phyloP scores from a whole-genome alignment of 306 rosid genomes.

The Malus fusca region DNA sequence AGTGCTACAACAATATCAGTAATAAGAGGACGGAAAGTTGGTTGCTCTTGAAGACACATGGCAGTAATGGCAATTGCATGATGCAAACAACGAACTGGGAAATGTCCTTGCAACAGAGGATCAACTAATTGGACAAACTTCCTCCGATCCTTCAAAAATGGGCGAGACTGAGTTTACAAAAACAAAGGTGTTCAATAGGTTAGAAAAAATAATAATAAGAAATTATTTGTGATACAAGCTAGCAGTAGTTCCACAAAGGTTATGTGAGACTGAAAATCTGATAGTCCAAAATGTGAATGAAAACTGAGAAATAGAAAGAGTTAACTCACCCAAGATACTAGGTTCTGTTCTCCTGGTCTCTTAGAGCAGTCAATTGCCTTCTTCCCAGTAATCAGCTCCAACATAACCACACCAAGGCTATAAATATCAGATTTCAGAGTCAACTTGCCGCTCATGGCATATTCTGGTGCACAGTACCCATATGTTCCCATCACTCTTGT shows the following conservation, averaged over 20 bases:
- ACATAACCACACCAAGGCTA: slow-evolving; percentile 90
- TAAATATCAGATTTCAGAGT: slow-evolving; percentile 96
- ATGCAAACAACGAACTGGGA: slow-evolving; percentile 76
- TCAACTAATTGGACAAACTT: slow-evolving; percentile 50
- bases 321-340: slow-evolving; percentile 68
- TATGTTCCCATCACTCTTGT: slow-evolving; percentile 97
- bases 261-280: background rate
- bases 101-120: slow-evolving; percentile 67
- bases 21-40: slow-evolving; percentile 76
- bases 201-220: background rate
- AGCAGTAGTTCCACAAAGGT: background rate
- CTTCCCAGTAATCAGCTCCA: slow-evolving; percentile 91
- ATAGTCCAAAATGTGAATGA: background rate
- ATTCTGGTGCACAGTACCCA: slow-evolving; percentile 97
- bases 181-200: background rate
- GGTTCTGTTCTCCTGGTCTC: slow-evolving; percentile 81
- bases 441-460: slow-evolving; percentile 93
- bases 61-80: slow-evolving; percentile 94
- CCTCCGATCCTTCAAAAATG: slow-evolving; percentile 45
- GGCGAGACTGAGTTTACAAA: slow-evolving; percentile 42
- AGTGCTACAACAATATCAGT: slow-evolving; percentile 84
- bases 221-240: background rate
- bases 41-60: slow-evolving; percentile 96
- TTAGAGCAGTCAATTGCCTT: slow-evolving; percentile 58
- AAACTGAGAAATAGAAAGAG: background rate